Evolutionary conservation across 805 yeast genomes (phyloP).

Genomic region (Priceomyces carsonii): DNA sequence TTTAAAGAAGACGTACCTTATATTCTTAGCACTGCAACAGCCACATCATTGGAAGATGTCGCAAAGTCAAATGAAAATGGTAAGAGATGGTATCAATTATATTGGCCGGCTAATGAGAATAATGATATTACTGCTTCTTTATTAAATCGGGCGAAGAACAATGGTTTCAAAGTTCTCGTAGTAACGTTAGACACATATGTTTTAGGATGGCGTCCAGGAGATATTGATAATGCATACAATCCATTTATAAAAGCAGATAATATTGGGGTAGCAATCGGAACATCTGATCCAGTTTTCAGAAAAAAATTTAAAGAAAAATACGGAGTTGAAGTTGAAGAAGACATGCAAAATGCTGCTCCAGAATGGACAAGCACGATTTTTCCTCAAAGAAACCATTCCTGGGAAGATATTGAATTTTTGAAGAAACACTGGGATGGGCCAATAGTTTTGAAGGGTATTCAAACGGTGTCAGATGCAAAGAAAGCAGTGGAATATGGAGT

Average conservation of each 20-base stretch:
- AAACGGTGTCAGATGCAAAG: constrained; percentile 74
- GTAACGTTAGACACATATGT: background rate
- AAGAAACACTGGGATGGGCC: constrained; percentile 39
- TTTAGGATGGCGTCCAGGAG: background rate
- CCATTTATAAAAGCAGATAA: background rate
- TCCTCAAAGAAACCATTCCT: constrained; percentile 19
- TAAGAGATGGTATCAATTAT: constrained; percentile 2
- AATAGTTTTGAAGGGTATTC: constrained; percentile 69
- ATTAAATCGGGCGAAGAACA: background rate
- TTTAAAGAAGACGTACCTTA: constrained; percentile 20
- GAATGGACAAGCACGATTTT: background rate
- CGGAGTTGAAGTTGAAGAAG: background rate
- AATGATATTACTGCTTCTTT: background rate
- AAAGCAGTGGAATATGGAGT: constrained; percentile 69
- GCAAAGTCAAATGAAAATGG: constrained; percentile 1
- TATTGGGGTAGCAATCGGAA: background rate
- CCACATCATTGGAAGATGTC: constrained; percentile 3
- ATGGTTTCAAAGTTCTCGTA: background rate
- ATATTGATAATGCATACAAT: background rate
- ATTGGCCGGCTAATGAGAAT: constrained; percentile 1
- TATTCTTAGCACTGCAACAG: constrained; percentile 23
- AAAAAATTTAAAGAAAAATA: background rate
- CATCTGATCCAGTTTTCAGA: background rate
- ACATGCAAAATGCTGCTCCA: background rate
- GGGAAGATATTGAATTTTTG: constrained; percentile 28